phyloP scores from a whole-genome alignment of 2,329 filamentous ascomycete species.

The Aspergillus costaricaensis region DNA sequence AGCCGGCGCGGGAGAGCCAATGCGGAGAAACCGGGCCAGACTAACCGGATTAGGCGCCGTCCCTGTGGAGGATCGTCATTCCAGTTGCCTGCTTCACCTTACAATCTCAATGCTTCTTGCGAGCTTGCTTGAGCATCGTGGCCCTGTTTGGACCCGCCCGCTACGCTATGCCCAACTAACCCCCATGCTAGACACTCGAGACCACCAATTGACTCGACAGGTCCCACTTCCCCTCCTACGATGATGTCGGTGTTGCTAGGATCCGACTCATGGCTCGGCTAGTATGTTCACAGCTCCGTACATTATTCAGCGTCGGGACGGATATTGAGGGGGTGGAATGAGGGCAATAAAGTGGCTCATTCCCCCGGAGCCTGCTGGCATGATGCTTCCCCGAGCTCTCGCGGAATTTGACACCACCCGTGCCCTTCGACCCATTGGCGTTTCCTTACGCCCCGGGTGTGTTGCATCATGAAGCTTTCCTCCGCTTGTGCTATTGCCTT shows the following conservation, averaged over 20 bases:
- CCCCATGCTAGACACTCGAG: not conserved
- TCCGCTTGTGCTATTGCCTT: constrained; percentile 34
- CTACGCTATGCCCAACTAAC: not conserved
- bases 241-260: not conserved
- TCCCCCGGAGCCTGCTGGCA: not conserved
- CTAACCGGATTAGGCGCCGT: not conserved
- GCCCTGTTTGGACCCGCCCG: not conserved
- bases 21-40: constrained; percentile 7
- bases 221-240: not conserved
- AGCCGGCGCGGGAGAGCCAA: not conserved
- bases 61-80: constrained; percentile 12
- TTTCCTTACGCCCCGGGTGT: not conserved
- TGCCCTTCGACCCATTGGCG: not conserved
- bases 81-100: not conserved
- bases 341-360: constrained; percentile 3
- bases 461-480: constrained; percentile 42
- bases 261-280: not conserved
- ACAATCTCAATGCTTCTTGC: not conserved
- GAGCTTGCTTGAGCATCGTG: not conserved
- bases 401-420: not conserved
- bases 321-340: not conserved
- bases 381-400: not conserved
- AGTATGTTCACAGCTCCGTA: not conserved
- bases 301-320: constrained; percentile 2
- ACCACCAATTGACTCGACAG: not conserved